Percentiles rank a stretch among this genome's conserved stretches.
phyloP scores from a whole-genome alignment of 1,139 yeast genomes.

The Schwanniomyces etchellsii region DNA sequence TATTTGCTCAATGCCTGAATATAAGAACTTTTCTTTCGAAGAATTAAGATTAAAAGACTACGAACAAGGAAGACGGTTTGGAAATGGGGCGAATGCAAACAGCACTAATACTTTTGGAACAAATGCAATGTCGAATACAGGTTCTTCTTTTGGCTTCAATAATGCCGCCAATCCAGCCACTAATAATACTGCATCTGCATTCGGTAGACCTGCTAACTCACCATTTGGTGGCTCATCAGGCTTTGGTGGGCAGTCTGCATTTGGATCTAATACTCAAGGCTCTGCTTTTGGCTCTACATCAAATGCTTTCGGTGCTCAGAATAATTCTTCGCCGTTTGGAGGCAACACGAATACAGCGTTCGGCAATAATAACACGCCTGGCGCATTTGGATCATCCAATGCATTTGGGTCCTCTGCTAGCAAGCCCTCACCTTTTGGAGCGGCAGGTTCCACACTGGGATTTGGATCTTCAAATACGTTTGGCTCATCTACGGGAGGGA shows the following conservation, averaged over 20 bases:
- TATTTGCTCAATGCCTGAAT: slow-evolving; percentile 87
- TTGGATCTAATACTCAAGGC: slow-evolving; percentile 13
- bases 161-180: slow-evolving; percentile 11
- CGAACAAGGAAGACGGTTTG: slow-evolving; percentile 63
- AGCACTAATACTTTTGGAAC: slow-evolving; percentile 18
- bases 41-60: slow-evolving; percentile 90
- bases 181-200: slow-evolving; percentile 12
- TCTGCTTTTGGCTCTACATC: slow-evolving; percentile 14
- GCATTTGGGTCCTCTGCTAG: slow-evolving; percentile 15
- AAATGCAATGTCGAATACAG: slow-evolving; percentile 8
- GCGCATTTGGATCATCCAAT: slow-evolving; percentile 10
- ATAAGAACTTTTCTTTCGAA: slow-evolving; percentile 73
- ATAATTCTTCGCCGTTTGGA: slow-evolving; percentile 16
- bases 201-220: slow-evolving; percentile 18
- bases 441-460: slow-evolving; percentile 13
- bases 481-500: slow-evolving; percentile 19
- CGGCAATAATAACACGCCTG: slow-evolving; percentile 9
- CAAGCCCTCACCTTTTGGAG: slow-evolving; percentile 18
- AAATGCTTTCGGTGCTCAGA: slow-evolving; percentile 20
- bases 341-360: slow-evolving; percentile 12
- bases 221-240: slow-evolving; percentile 15
- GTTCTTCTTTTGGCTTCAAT: slow-evolving; percentile 16
- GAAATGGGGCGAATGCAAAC: slow-evolving; percentile 26
- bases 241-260: slow-evolving; percentile 16
- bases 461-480: slow-evolving; percentile 11